Base-by-base conservation (phyloP, 177 flowering plant species). In the Vitis hybrid region DNA sequence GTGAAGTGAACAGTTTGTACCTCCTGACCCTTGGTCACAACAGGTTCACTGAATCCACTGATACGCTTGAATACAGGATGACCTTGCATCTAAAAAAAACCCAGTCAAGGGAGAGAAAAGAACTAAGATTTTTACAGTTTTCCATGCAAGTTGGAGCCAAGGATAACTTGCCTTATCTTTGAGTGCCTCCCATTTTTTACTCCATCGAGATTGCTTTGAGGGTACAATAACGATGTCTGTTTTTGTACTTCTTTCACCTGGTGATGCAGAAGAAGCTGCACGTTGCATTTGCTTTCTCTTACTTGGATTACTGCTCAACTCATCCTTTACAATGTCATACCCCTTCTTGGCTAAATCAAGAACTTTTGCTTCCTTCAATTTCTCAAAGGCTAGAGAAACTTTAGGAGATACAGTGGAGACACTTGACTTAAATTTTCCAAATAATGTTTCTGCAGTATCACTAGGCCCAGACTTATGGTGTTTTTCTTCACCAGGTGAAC, bases 1-100 rank as follows among this genome's bases (percentile, higher is more conserved):
- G 21, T 6, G 8, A 18, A 17, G 30, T 27, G 30, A 27, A 27
- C 30, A 27, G 30, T 27, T 12, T 27, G 32, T 80, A 93, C 99
- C 97, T 95, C 99, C 72, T 91, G 97, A 68, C 93, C 70, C 77
- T 88, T 95, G 48, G 82, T 64, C 50, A 87, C 85, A 55, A 91
- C 97, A 67, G 99, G 99, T 69, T 94, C 97, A 77, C 97, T 87
- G 15, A 81, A 17, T 53, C 85, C 87, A 67, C 79, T 81, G 55
- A 88, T 15, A 35, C 87, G 94, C 86, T 91, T 93, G 81, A 81
- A 87, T 63, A 83, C 24, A 58, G 92, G 94, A 85, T 88, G 79
- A 15, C 82, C 80, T 75, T 70, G 88, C 85, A 93, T 80, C 99
- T 95, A 73, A 4, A 58, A 58, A 13, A 59, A 54, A 11, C 2